Percentiles rank a stretch among this genome's conserved stretches.
Evolutionary conservation across 768 basidiomycete species (phyloP).

Genomic region (Amanita fuliginea): DNA sequence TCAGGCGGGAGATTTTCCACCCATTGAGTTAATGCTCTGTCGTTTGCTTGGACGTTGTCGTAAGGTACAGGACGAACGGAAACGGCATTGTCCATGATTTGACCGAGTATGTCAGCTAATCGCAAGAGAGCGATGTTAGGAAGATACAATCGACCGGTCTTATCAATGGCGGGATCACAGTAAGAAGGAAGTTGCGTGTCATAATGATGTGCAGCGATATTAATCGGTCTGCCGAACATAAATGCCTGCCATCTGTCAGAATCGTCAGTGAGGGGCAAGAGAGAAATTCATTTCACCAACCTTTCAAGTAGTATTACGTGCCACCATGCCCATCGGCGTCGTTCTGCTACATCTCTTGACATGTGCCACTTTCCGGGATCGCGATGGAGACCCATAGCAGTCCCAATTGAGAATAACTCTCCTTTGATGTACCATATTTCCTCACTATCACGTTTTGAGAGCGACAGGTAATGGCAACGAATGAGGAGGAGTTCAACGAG

Average conservation of each 20-base stretch:
- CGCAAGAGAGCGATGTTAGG: slow-evolving; percentile 68
- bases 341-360: slow-evolving; percentile 57
- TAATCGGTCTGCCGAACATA: slow-evolving; percentile 71
- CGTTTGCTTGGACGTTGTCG: slow-evolving; percentile 61
- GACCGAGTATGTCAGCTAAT: slow-evolving; percentile 69
- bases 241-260: slow-evolving; percentile 72
- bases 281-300: slow-evolving; percentile 20
- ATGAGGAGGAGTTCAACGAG: slow-evolving; percentile 67
- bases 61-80: slow-evolving; percentile 75
- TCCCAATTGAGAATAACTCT: slow-evolving; percentile 62
- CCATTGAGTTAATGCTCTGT: slow-evolving; percentile 63
- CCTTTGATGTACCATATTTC: slow-evolving; percentile 72
- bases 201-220: slow-evolving; percentile 73
- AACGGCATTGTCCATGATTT: slow-evolving; percentile 78
- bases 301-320: slow-evolving; percentile 74
- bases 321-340: slow-evolving; percentile 88
- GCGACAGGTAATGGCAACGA: slow-evolving; percentile 59
- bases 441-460: slow-evolving; percentile 67
- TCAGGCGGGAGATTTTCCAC: slow-evolving; percentile 67
- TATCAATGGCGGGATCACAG: slow-evolving; percentile 52
- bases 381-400: slow-evolving; percentile 78
- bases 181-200: slow-evolving; percentile 70
- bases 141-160: slow-evolving; percentile 54
- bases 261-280: slow-evolving; percentile 5
- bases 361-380: slow-evolving; percentile 77